A percentile compares a stretch with the other conserved stretches of the same genome.
Conservation (phyloP, 1,139 yeast species). For the Candida buenavistaensis region DNA sequence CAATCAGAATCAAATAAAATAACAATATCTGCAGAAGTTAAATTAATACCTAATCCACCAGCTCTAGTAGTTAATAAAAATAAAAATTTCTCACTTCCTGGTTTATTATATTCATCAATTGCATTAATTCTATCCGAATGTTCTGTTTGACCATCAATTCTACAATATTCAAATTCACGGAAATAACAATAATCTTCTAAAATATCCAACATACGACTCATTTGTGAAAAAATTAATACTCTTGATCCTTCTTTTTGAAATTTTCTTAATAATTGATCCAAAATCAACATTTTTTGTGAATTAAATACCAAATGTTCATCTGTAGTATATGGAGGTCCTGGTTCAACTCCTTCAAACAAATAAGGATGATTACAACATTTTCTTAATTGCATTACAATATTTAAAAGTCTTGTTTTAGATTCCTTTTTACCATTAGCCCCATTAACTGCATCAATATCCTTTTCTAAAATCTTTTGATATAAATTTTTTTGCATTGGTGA, state of each 20-base stretch:
- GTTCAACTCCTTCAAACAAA: constrained; percentile 82
- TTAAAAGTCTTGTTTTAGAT: constrained; percentile 69
- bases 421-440: constrained; percentile 78
- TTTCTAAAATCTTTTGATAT: constrained; percentile 74
- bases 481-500: constrained; percentile 74
- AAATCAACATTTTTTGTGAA: constrained; percentile 69
- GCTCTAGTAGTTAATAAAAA: constrained; percentile 79
- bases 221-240: constrained; percentile 76
- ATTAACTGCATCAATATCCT: constrained; percentile 81
- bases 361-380: constrained; percentile 86
- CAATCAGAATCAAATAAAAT: constrained; percentile 77
- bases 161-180: constrained; percentile 65
- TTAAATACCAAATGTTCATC: constrained; percentile 78
- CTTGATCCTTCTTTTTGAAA: constrained; percentile 69
- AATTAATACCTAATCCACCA: constrained; percentile 83
- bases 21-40: constrained; percentile 76
- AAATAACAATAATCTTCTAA: constrained; percentile 75
- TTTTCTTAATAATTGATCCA: constrained; percentile 66
- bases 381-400: constrained; percentile 81
- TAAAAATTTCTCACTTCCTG: constrained; percentile 66
- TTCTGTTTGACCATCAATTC: constrained; percentile 82
- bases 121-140: constrained; percentile 75
- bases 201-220: constrained; percentile 79
- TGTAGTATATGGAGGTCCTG: constrained; percentile 83
- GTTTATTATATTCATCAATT: constrained; percentile 74